Percentiles rank a stretch among this genome's conserved stretches.
phyloP scores from a whole-genome alignment of 495 filamentous ascomycete genomes.

The Lepidopterella palustris region DNA sequence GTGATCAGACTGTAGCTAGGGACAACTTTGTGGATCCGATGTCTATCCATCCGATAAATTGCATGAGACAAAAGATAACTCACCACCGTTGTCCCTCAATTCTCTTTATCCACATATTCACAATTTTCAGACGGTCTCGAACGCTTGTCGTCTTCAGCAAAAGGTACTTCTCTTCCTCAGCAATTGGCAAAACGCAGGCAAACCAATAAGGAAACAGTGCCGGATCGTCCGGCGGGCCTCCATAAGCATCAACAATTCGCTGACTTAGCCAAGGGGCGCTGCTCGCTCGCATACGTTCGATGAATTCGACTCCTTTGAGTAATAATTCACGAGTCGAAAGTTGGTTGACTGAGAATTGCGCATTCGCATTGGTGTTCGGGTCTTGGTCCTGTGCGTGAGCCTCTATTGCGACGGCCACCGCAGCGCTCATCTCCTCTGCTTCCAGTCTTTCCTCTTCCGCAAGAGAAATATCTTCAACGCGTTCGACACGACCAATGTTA shows the following conservation, averaged over 20 bases:
- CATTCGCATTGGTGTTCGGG: constrained; percentile 11
- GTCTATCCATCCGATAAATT: background rate
- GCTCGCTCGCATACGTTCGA: constrained; percentile 55
- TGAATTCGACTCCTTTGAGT: constrained; percentile 55
- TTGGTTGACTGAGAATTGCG: constrained; percentile 44
- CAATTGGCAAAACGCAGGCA: constrained; percentile 69
- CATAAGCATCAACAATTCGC: constrained; percentile 66
- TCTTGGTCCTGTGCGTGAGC: background rate
- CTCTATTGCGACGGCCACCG: background rate
- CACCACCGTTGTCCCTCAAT: constrained; percentile 69
- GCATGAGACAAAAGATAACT: constrained; percentile 33
- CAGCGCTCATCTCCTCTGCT: constrained; percentile 49
- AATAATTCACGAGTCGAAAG: constrained; percentile 67
- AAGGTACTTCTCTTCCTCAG: constrained; percentile 70
- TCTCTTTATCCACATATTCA: constrained; percentile 65
- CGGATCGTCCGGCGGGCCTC: constrained; percentile 66
- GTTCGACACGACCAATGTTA: constrained; percentile 62
- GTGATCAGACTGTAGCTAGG: too few species aligned
- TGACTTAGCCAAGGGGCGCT: constrained; percentile 68
- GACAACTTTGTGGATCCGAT: background rate
- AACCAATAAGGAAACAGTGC: constrained; percentile 87
- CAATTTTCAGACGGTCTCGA: constrained; percentile 71
- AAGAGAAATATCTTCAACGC: constrained; percentile 71
- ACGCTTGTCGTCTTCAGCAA: constrained; percentile 67
- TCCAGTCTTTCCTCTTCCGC: constrained; percentile 74